Evolutionary conservation across 1,139 yeast genomes (phyloP).

Genomic region (Sugiyamaella japonica): DNA sequence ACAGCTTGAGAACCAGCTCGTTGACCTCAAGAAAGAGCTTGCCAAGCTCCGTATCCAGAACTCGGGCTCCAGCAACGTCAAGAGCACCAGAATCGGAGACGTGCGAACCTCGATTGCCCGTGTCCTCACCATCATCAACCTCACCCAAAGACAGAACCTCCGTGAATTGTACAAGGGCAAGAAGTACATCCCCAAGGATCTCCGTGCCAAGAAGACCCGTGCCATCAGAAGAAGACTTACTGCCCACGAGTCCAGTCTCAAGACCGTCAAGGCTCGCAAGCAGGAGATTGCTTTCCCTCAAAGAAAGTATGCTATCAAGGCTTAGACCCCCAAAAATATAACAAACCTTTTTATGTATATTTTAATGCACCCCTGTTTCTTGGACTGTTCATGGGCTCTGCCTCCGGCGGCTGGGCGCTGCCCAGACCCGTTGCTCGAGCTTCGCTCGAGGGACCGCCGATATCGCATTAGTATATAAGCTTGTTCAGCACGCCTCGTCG

Average conservation of each 20-base stretch:
- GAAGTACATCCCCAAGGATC: constrained; percentile 97
- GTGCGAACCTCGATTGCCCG: constrained; percentile 99
- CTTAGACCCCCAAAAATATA: constrained; percentile 51
- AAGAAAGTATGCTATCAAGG: constrained; percentile 98
- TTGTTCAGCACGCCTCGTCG: neutral
- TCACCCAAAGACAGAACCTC: constrained; percentile 93
- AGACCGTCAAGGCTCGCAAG: constrained; percentile 90
- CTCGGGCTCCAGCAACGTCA: constrained; percentile 44
- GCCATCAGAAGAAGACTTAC: constrained; percentile 98
- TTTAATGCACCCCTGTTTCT: constrained; percentile 12
- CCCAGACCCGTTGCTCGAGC: neutral
- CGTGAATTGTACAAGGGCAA: constrained; percentile 92
- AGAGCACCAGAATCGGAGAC: constrained; percentile 75
- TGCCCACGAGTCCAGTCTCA: constrained; percentile 75
- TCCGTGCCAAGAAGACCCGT: constrained; percentile 99
- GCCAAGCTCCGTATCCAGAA: constrained; percentile 96
- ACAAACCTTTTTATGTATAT: constrained; percentile 14
- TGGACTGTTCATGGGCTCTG: neutral
- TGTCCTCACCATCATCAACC: constrained; percentile 95
- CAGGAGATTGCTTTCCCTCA: constrained; percentile 94
- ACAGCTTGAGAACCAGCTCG: constrained; percentile 90
- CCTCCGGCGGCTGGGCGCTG: neutral
- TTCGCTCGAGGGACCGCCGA: neutral
- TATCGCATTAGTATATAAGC: too few relatives aligned
- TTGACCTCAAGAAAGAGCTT: constrained; percentile 95